Conservation (phyloP, 1,284 basidiomycete genomes). For the Prillingera fragicola region DNA sequence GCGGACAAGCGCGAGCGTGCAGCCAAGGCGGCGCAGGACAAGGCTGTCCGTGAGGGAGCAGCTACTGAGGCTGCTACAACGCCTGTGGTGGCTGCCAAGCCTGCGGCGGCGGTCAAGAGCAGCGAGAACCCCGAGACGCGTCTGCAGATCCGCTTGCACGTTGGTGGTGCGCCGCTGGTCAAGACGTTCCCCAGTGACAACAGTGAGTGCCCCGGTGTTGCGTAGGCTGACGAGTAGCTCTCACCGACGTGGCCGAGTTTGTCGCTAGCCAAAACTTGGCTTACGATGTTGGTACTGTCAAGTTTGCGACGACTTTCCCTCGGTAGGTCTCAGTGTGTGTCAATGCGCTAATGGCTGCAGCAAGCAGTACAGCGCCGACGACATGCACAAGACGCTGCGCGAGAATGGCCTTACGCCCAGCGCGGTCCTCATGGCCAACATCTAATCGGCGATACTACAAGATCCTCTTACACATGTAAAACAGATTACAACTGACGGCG, state of each 20-base stretch:
- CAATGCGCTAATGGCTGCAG: slow-evolving; percentile 16
- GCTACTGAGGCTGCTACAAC: slow-evolving; percentile 36
- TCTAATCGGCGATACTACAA: too few relatives aligned
- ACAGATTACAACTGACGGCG: too few relatives aligned
- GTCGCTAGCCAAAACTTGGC: slow-evolving; percentile 65
- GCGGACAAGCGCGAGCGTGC: slow-evolving; percentile 84
- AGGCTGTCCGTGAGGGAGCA: slow-evolving; percentile 73
- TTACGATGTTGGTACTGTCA: slow-evolving; percentile 68
- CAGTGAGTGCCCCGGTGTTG: slow-evolving; percentile 53
- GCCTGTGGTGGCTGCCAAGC: slow-evolving; percentile 45
- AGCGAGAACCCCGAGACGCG: slow-evolving; percentile 76
- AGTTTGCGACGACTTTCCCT: slow-evolving; percentile 73
- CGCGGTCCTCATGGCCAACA: slow-evolving; percentile 43
- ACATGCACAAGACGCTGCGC: slow-evolving; percentile 44
- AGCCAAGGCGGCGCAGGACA: slow-evolving; percentile 78
- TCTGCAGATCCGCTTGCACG: slow-evolving; percentile 71
- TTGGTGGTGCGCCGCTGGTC: slow-evolving; percentile 70
- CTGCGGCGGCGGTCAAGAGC: slow-evolving; percentile 52
- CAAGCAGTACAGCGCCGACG: slow-evolving; percentile 40
- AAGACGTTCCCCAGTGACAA: slow-evolving; percentile 73
- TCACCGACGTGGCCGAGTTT: slow-evolving; percentile 79
- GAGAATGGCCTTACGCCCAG: slow-evolving; percentile 48
- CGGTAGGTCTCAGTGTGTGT: slow-evolving; percentile 53
- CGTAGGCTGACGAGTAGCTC: slow-evolving; percentile 51
- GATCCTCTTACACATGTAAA: too few relatives aligned